Conservation (phyloP, 352 stramenopile species). For the Phytophthora fragariaefolia region DNA sequence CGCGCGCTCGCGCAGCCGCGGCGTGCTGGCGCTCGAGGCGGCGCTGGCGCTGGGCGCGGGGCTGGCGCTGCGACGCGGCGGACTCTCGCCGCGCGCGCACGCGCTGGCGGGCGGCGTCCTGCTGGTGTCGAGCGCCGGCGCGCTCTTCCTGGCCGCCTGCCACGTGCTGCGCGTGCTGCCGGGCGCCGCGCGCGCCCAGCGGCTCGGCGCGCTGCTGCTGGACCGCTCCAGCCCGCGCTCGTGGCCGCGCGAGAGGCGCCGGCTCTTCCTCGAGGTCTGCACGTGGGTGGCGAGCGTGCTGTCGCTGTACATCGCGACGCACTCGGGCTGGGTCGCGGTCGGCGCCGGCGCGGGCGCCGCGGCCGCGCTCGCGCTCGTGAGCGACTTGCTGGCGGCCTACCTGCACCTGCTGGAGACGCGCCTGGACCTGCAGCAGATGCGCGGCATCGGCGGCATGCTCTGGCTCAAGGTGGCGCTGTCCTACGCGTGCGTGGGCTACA, state of each 20-base stretch:
- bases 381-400: constrained; percentile 67
- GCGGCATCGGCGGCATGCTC: constrained; percentile 46
- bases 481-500: constrained; percentile 70
- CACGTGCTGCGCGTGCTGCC: constrained; percentile 40
- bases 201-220: constrained; percentile 57
- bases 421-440: constrained; percentile 43
- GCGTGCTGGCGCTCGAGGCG: constrained; percentile 41
- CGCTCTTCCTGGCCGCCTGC: constrained; percentile 58
- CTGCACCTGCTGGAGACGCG: constrained; percentile 57
- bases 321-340: constrained; percentile 57
- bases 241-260: constrained; percentile 59
- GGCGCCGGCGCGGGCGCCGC: constrained; percentile 46
- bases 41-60: constrained; percentile 40
- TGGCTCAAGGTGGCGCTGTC: constrained; percentile 76
- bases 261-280: constrained; percentile 72
- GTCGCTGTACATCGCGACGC: constrained; percentile 70
- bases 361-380: constrained; percentile 51
- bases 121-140: constrained; percentile 54
- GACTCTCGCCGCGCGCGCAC: constrained; percentile 48
- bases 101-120: constrained; percentile 62
- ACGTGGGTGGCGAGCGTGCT: constrained; percentile 77
- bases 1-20: constrained; percentile 30
- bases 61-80: constrained; percentile 31
- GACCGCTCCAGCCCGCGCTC: constrained; percentile 57
- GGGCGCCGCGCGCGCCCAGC: constrained; percentile 4